Evolutionary conservation across 352 stramenopile species (phyloP).

Genomic region (Synura sp.): DNA sequence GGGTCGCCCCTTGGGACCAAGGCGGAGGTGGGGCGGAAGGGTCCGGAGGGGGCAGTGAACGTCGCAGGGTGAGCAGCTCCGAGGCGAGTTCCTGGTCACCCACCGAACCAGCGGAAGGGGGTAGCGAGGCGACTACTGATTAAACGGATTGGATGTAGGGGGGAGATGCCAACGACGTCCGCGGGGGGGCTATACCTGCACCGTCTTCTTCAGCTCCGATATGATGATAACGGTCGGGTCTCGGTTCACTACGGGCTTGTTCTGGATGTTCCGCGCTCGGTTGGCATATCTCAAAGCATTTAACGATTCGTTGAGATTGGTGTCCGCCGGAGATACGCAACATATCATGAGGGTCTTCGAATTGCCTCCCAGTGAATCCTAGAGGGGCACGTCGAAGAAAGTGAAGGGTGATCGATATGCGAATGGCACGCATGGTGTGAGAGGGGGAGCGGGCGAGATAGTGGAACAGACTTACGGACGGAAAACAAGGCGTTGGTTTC

Average conservation of each 20-base stretch:
- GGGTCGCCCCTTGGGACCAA: too few species aligned
- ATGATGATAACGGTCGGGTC: conserved; percentile 83
- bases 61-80: too few species aligned
- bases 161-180: too few species aligned
- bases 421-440: neutral
- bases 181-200: too few species aligned
- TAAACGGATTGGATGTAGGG: too few species aligned
- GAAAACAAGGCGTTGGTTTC: neutral
- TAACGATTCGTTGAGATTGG: conserved; percentile 81
- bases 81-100: too few species aligned
- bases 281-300: conserved; percentile 89
- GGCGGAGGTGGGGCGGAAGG: too few species aligned
- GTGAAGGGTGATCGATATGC: neutral
- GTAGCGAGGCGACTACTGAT: too few species aligned
- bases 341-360: conserved; percentile 78
- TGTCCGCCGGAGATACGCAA: conserved; percentile 62
- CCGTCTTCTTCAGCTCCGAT: conserved; percentile 49
- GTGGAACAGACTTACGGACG: neutral
- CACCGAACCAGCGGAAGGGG: too few species aligned
- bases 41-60: too few species aligned
- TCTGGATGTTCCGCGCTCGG: conserved; percentile 89
- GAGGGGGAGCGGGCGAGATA: neutral
- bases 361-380: conserved; percentile 62
- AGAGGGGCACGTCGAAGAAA: conserved; percentile 61
- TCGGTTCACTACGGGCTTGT: conserved; percentile 85